These are phyloP conservation scores for Penicillium sp. DNA, from an alignment of 2,329 filamentous ascomycete species.

Conservation along the genomic window DNA sequence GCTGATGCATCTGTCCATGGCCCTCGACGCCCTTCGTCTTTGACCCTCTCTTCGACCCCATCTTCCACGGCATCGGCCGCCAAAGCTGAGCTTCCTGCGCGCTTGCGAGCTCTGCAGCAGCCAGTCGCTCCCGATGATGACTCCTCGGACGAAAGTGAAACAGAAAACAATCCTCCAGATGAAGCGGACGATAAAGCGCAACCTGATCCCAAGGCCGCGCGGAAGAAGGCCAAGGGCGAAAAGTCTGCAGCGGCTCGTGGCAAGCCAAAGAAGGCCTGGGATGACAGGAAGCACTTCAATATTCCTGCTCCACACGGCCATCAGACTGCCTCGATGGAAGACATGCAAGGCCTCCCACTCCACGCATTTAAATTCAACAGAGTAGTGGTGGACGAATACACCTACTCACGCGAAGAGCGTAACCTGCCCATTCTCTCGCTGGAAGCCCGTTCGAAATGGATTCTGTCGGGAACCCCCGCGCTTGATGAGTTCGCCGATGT, in stretches of 20 bases:
- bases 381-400: conserved; percentile 60
- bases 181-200: background rate
- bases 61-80: background rate
- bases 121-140: background rate
- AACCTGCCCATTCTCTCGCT: conserved; percentile 43
- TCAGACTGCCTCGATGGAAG: conserved; percentile 22
- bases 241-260: background rate
- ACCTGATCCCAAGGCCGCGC: background rate
- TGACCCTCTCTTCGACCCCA: background rate
- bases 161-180: background rate
- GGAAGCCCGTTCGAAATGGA: conserved; percentile 51
- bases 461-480: conserved; percentile 58
- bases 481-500: conserved; percentile 55
- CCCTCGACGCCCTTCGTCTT: background rate
- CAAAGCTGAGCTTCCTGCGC: background rate
- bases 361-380: conserved; percentile 58
- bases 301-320: conserved; percentile 9
- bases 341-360: conserved; percentile 38
- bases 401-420: conserved; percentile 46
- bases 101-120: background rate
- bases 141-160: background rate
- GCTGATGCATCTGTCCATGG: background rate
- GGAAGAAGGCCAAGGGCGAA: conserved; percentile 8
- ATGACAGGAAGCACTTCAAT: conserved; percentile 22
- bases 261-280: background rate